Evolutionary conservation across 179 eudicot genomes (phyloP), one percentile per base, ranked within the genome.

Genomic region (Amaranthus tricolor): DNA sequence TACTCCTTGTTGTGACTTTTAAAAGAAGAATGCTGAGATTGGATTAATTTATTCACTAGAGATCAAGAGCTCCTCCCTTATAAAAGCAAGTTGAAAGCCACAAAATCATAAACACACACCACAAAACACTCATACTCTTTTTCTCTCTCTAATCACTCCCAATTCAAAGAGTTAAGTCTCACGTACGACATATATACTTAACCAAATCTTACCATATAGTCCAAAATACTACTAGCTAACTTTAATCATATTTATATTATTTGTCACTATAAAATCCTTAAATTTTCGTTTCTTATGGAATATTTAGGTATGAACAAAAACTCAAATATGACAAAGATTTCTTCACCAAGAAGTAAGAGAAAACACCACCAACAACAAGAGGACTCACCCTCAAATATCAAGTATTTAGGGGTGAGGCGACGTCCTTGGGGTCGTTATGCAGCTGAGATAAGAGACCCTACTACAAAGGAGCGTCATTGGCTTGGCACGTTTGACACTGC

Each of bases 391-490:
- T 76, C 76, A 21, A 57, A 53, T 40, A 31, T 77, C 6, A 75
- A 79, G 64, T 86, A 76, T 58, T 77, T 84, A 40, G 89, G 89
- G 31, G 87, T 86, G 1, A 71, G 87, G 13, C 62, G 89, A 55
- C 69, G 89, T 72, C 89, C 89, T 0, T 84, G 89, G 89, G 87
- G 89, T 0, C 78, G 89, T 9, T 86, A 86, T 21, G 89, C 89
- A 0, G 89, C 87, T 0, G 89, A 86, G 62, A 86, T 86, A 63
- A 72, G 89, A 13, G 89, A 86, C 79, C 89, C 89, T 2, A 76
- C 87, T 66, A 86, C 89, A 14, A 86, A 86, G 77, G 89, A 86
- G 64, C 84, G 89, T 12, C 89, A 86, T 61, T 86, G 89, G 89
- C 84, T 84, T 1, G 89, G 89, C 67, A 85, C 88, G 3, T 85